Conservation (phyloP, 106 monocot genomes). For the Apostasia shenzhenica region DNA sequence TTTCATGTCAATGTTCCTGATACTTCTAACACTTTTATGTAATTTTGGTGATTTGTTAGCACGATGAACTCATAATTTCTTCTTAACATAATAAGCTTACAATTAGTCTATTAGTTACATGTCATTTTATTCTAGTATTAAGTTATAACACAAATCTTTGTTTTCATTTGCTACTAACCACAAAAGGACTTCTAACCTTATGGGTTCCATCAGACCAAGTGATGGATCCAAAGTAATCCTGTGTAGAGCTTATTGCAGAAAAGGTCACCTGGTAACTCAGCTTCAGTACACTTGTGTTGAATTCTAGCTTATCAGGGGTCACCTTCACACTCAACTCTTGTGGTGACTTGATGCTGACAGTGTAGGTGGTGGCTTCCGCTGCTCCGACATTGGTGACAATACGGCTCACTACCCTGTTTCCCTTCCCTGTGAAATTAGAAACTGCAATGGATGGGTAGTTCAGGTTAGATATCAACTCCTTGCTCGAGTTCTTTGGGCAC, state of each 20-base stretch:
- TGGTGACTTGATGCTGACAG: constrained; percentile 40
- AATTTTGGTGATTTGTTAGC: too few relatives aligned
- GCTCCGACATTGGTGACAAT: constrained; percentile 51
- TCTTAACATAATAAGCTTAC: too few relatives aligned
- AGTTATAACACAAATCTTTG: too few relatives aligned
- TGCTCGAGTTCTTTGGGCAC: constrained; percentile 53
- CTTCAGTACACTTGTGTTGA: constrained; percentile 32
- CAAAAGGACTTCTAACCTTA: constrained; percentile 55
- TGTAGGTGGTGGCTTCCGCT: constrained; percentile 38
- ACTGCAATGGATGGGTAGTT: constrained; percentile 80
- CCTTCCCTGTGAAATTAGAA: constrained; percentile 14
- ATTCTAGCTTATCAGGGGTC: constrained; percentile 50
- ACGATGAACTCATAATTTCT: too few relatives aligned
- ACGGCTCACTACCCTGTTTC: constrained; percentile 32
- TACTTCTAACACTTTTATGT: too few relatives aligned
- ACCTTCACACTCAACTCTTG: constrained; percentile 56
- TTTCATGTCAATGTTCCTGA: too few relatives aligned
- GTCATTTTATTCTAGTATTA: too few relatives aligned
- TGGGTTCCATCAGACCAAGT: constrained; percentile 69
- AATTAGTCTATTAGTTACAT: too few relatives aligned
- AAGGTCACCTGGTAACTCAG: constrained; percentile 65
- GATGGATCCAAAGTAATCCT: constrained; percentile 49
- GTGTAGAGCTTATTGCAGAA: constrained; percentile 19
- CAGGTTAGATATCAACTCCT: constrained; percentile 58
- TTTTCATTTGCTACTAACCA: constrained; percentile 20